A percentile compares a stretch with the other conserved stretches of the same genome.
Evolutionary conservation across 2,329 filamentous ascomycete genomes (phyloP).

Genomic region (Colletotrichum trifolii): DNA sequence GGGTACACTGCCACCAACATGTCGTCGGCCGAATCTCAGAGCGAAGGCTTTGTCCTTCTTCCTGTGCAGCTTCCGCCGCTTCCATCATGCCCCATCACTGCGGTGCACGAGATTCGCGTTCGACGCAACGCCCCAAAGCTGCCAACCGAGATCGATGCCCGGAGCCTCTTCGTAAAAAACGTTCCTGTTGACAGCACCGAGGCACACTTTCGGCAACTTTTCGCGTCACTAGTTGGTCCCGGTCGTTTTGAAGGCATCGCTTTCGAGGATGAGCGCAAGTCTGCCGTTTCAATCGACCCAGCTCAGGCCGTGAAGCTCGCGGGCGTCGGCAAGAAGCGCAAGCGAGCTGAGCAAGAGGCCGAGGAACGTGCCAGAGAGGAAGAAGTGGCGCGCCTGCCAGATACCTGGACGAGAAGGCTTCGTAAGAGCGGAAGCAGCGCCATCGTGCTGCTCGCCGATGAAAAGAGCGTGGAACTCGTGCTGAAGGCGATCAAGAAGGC

Average conservation of each 20-base stretch:
- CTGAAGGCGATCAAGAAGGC: conserved; percentile 78
- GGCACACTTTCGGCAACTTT: conserved; percentile 78
- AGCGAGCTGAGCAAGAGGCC: conserved; percentile 67
- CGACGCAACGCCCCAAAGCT: conserved; percentile 85
- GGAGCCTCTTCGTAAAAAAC: conserved; percentile 92
- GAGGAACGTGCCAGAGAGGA: conserved; percentile 66
- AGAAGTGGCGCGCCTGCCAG: conserved; percentile 71
- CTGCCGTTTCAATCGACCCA: conserved; percentile 55
- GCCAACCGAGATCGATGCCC: conserved; percentile 76
- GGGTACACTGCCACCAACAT: conserved; percentile 41
- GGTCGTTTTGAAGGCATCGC: conserved; percentile 81
- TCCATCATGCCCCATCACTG: conserved; percentile 69
- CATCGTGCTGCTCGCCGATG: conserved; percentile 85
- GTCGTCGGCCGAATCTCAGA: conserved; percentile 27
- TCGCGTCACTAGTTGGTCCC: conserved; percentile 78
- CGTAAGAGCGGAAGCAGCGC: conserved; percentile 82
- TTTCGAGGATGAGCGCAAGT: conserved; percentile 74
- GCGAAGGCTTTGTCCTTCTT: conserved; percentile 74
- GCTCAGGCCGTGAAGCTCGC: conserved; percentile 53
- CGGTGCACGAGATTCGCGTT: conserved; percentile 87
- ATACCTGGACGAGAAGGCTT: conserved; percentile 78
- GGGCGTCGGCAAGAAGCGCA: conserved; percentile 62
- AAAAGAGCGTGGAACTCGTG: conserved; percentile 78
- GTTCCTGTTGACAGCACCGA: conserved; percentile 87
- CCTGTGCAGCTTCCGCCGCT: conserved; percentile 73